phyloP scores from a whole-genome alignment of 176 grass and related monocot species.

The Aegilops speltoides region DNA sequence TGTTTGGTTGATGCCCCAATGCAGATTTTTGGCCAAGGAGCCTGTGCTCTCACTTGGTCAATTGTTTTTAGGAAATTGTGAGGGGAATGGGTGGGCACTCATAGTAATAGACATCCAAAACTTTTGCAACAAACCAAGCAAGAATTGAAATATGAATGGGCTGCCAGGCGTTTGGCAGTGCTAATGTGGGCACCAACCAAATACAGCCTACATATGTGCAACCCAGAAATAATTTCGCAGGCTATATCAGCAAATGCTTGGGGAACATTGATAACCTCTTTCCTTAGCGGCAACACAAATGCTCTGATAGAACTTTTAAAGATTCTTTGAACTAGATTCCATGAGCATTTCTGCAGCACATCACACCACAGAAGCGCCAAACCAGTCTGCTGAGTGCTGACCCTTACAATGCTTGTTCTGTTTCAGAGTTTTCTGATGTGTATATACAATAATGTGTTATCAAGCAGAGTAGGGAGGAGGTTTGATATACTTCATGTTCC shows the following conservation, averaged over 20 bases:
- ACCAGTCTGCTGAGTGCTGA: neutral
- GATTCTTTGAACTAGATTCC: neutral
- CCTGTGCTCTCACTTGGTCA: neutral
- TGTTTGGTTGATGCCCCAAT: neutral
- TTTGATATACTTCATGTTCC: neutral
- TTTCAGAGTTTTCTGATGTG: neutral
- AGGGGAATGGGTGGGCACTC: neutral
- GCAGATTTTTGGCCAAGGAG: neutral
- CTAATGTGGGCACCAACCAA: neutral
- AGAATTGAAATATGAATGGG: neutral
- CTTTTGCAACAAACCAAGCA: neutral
- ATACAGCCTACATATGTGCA: neutral
- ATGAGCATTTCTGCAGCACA: neutral
- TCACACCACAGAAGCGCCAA: neutral
- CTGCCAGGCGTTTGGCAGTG: neutral
- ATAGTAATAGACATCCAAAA: neutral
- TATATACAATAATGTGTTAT: neutral
- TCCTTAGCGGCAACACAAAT: neutral
- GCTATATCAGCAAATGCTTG: neutral
- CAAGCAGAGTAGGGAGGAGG: neutral
- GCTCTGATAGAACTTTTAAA: neutral
- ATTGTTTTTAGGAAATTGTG: neutral
- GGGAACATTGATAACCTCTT: neutral
- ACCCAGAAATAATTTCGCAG: neutral
- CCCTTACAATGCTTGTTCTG: neutral